These are phyloP conservation scores for Albophoma yamanashiensis DNA, from an alignment of 2,329 filamentous ascomycete genomes.

Conservation along the genomic window DNA sequence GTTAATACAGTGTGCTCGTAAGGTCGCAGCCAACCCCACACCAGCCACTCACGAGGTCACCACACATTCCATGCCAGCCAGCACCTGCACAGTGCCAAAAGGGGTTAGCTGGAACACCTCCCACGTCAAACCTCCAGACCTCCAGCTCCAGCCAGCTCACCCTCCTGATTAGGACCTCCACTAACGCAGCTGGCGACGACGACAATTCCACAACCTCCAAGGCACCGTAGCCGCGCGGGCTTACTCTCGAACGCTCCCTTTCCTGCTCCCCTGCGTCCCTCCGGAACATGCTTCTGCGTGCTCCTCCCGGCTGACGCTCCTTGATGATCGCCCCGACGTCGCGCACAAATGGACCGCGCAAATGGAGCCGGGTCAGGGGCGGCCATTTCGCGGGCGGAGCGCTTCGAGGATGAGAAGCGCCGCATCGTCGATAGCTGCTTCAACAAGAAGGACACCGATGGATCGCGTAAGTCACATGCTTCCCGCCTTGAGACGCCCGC, in stretches of 20 bases:
- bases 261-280: background rate
- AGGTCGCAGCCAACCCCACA: background rate
- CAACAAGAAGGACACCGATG: constrained; percentile 76
- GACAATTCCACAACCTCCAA: background rate
- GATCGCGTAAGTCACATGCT: constrained; percentile 55
- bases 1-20: background rate
- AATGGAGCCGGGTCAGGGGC: constrained; percentile 24
- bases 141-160: background rate
- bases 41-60: background rate
- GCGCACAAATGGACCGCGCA: constrained; percentile 25
- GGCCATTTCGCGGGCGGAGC: constrained; percentile 50
- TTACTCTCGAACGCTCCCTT: background rate
- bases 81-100: background rate
- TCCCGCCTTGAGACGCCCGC: background rate
- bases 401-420: constrained; percentile 93
- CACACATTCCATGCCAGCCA: background rate
- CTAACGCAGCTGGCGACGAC: background rate
- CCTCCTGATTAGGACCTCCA: background rate
- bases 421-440: constrained; percentile 95
- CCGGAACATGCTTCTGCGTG: constrained; percentile 5
- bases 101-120: background rate
- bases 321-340: constrained; percentile 8
- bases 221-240: background rate
- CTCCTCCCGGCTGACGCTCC: constrained; percentile 3
- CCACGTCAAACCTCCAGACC: background rate